Evolutionary conservation across 768 basidiomycete species (phyloP).

Genomic region (Termitomyces sp.): DNA sequence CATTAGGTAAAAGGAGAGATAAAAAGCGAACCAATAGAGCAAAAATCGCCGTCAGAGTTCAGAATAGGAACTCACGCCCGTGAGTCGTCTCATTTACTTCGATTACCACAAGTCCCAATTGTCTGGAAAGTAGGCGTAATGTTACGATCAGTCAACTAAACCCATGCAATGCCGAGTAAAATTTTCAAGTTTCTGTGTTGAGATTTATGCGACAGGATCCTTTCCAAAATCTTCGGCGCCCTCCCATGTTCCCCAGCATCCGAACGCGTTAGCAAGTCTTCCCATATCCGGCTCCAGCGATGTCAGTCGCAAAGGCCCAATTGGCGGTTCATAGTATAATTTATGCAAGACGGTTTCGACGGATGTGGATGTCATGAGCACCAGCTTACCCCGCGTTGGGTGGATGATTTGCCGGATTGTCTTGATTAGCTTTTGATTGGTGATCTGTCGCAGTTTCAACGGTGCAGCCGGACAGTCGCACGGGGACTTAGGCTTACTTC

Average conservation of each 20-base stretch:
- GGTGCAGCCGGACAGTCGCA: background rate
- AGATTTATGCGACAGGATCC: background rate
- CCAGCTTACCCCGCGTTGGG: conserved; percentile 28
- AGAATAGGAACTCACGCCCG: background rate
- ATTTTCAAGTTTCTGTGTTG: background rate
- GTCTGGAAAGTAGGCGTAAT: background rate
- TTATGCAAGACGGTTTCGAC: conserved; percentile 27
- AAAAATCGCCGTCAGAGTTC: background rate
- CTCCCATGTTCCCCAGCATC: conserved; percentile 39
- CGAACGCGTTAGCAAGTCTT: conserved; percentile 37
- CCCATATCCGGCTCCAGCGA: conserved; percentile 28
- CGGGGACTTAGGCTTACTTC: conserved; percentile 25
- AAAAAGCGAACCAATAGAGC: background rate
- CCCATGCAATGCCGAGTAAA: background rate
- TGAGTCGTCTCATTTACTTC: background rate
- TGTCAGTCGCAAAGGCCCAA: conserved; percentile 32
- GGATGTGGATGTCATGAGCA: conserved; percentile 36
- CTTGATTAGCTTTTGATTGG: conserved; percentile 31
- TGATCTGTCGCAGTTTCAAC: conserved; percentile 22
- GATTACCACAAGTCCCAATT: background rate
- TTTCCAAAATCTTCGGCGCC: conserved; percentile 30
- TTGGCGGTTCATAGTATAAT: conserved; percentile 30
- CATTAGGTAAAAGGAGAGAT: background rate
- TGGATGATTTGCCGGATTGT: conserved; percentile 36
- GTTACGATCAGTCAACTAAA: background rate